Conservation (phyloP, 2,329 filamentous ascomycete genomes). For the Magnaporthiopsis incrustans region DNA sequence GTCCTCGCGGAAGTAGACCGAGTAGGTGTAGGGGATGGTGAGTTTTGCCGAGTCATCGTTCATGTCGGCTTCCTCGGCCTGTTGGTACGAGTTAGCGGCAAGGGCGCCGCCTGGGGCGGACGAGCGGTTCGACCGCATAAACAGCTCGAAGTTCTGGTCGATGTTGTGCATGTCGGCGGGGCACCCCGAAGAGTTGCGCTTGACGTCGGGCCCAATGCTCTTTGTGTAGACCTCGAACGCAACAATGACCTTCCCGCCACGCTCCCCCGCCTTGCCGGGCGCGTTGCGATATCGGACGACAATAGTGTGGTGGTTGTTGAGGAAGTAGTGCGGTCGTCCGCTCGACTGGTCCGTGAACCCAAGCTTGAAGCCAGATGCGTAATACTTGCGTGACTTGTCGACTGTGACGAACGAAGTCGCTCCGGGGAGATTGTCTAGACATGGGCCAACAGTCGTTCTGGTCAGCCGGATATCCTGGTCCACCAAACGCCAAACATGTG, state of each 20-base stretch:
- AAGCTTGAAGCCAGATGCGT: conserved; percentile 82
- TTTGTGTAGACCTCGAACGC: conserved; percentile 88
- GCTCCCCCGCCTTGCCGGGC: conserved; percentile 57
- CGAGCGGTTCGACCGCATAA: conserved; percentile 56
- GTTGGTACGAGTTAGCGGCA: conserved; percentile 47
- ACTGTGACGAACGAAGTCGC: conserved; percentile 83
- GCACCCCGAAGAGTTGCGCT: conserved; percentile 57
- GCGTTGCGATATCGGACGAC: conserved; percentile 72
- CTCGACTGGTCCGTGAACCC: conserved; percentile 64
- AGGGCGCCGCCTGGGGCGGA: conserved; percentile 29
- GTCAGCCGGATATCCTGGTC: background rate
- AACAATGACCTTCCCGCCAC: conserved; percentile 71
- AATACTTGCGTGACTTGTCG: conserved; percentile 79
- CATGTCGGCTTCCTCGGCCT: conserved; percentile 45
- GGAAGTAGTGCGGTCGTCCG: conserved; percentile 56
- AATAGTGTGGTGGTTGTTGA: conserved; percentile 85
- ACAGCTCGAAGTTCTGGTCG: conserved; percentile 59
- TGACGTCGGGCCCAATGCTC: conserved; percentile 57
- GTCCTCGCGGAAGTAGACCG: conserved; percentile 83
- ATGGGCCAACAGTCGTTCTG: background rate
- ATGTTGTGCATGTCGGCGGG: conserved; percentile 58
- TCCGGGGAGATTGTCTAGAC: conserved; percentile 69
- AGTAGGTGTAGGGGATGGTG: conserved; percentile 78
- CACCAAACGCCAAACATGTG: too few species aligned
- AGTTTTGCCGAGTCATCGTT: conserved; percentile 58